Conservation (phyloP, 257 asterid genomes). For the Primulina eburnea region DNA sequence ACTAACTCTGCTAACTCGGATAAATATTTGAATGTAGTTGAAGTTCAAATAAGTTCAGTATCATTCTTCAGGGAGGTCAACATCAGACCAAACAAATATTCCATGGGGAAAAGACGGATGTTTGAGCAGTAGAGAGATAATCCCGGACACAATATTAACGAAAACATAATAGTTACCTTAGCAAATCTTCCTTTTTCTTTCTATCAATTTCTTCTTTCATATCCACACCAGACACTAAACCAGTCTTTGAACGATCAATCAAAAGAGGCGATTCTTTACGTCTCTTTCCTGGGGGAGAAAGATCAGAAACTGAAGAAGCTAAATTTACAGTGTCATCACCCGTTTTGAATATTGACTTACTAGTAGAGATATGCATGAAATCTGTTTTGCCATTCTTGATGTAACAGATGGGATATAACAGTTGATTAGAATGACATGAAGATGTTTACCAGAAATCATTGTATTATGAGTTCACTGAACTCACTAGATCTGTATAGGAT, state of each 20-base stretch:
- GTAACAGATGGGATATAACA: no score
- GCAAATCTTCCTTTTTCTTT: constrained; percentile 59
- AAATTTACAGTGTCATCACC: constrained; percentile 21
- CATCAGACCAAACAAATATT: not conserved
- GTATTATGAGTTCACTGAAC: no score
- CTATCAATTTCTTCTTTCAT: constrained; percentile 62
- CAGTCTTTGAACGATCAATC: constrained; percentile 55
- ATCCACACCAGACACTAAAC: constrained; percentile 74
- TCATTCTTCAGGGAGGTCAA: not conserved
- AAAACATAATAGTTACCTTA: constrained; percentile 47
- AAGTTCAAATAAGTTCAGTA: not conserved
- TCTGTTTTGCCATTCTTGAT: constrained; percentile 32
- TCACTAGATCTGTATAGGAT: no score
- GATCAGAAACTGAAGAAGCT: constrained; percentile 42
- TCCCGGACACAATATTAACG: not conserved
- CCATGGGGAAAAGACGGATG: constrained; percentile 4
- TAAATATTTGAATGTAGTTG: no score
- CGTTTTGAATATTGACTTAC: constrained; percentile 18
- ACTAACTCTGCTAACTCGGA: not conserved
- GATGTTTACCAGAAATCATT: no score
- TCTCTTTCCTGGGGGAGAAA: constrained; percentile 78
- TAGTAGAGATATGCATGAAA: constrained; percentile 26
- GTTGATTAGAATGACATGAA: no score
- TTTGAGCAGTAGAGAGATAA: not conserved
- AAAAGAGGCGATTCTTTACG: constrained; percentile 35